Base-by-base conservation (phyloP, 1,139 yeast genomes). In the Diutina scorzettiae region DNA sequence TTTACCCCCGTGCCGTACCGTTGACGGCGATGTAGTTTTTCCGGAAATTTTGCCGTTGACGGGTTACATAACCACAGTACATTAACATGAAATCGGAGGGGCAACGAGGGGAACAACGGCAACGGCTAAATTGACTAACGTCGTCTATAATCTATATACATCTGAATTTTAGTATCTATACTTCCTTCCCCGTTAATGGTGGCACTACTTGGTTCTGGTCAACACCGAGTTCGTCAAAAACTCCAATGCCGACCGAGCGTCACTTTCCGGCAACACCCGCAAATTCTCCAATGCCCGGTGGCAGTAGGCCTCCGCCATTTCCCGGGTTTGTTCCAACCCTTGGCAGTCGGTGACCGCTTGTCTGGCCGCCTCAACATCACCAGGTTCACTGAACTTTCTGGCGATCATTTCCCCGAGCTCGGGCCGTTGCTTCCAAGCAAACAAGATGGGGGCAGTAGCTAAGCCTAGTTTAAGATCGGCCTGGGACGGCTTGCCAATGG, bases 401-500 rank as follows among this genome's bases (percentile, higher is more conserved):
- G 77, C 78, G 51, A 91, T 87, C 56, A 89, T 63, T 27, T 76
- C 79, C 2, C 96, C 97, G 43, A 91, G 66, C 47, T 80, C 83
- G 1, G 96, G 95, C 53, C 76, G 78, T 56, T 81, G 77, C 54
- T 76, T 78, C 98, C 98, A 91, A 1, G 98, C 97, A 62, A 73
- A 91, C 44, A 91, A 66, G 4, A 91, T 89, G 2, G 99, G 99
- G 0, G 97, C 97, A 1, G 99, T 91, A 1, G 97, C 97, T 48
- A 91, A 71, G 0, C 99, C 99, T 41, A 91, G 69, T 58, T 89
- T 80, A 51, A 91, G 71, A 61, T 91, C 98, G 2, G 96, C 97
- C 53, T 89, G 95, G 19, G 95, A 81, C 11, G 98, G 98, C 59
- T 91, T 91, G 33, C 98, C 98, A 46, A 91, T 66, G 42, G 83